Evolutionary conservation across 495 filamentous ascomycete species (phyloP), one percentile per base, ranked within the genome.

Genomic region (Xylaria telfairii): DNA sequence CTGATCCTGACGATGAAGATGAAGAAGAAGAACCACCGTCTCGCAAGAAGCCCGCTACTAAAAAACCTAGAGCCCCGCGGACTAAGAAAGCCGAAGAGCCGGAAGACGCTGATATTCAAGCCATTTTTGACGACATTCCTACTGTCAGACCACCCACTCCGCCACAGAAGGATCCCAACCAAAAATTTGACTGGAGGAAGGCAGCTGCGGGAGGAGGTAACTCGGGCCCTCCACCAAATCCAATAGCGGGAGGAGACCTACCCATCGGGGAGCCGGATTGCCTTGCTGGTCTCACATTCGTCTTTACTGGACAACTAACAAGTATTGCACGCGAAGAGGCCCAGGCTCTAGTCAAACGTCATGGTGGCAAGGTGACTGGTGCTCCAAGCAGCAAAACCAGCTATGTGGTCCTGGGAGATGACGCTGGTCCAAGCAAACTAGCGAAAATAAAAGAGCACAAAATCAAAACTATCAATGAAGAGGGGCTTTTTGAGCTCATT

Each of bases 401-500:
- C 77, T 99, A 92, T 76, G 94, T 99, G 60, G 91, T 99, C 28
- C 86, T 98, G 13, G 96, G 96, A 13, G 87, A 85, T 24, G 96
- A 98, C 79, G 96, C 96, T 41, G 96, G 96, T 0, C 96, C 96
- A 4, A 94, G 90, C 78, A 99, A 99, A 79, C 87, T 99, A n/a
- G 79, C 90, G 66, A 97, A 93, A 60, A 99, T 99, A 72, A 80
- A 86, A 37, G 84, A 93, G 61, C 80, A 89, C 71, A 88, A 87
- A 0, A 86, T 97, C 72, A 97, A 94, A 81, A 96, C 94, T 3
- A 97, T 99, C 72, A 90, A 96, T 73, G 96, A 98, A 79, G 89
- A 96, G 73, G 96, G 96, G 19, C 83, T 99, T 4, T 96, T 96
- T 73, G 90, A 92, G 61, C 87, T 99, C 42, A 97, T 99, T 70